A percentile compares a stretch with the other conserved stretches of the same genome.
phyloP scores from a whole-genome alignment of 2,329 filamentous ascomycete genomes.

The Colletotrichum brevisporum region DNA sequence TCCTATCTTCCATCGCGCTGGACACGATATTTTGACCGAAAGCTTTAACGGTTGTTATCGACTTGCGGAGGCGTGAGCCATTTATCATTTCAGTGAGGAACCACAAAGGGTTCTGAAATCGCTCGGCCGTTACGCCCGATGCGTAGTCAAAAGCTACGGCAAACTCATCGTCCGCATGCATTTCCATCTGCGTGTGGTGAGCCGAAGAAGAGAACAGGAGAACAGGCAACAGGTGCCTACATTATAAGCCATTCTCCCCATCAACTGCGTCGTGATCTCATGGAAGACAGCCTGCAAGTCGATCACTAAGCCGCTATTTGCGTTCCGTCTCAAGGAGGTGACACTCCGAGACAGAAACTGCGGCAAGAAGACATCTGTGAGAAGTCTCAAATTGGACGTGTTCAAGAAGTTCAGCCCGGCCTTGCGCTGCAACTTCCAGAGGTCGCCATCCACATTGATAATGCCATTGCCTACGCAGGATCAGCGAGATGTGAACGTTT shows the following conservation, averaged over 20 bases:
- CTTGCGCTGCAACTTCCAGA: constrained; percentile 75
- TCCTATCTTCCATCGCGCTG: constrained; percentile 62
- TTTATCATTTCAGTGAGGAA: constrained; percentile 69
- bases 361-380: constrained; percentile 72
- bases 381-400: constrained; percentile 67
- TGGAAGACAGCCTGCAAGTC: constrained; percentile 74
- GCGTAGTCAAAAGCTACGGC: constrained; percentile 73
- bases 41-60: constrained; percentile 64
- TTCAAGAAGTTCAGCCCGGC: constrained; percentile 73
- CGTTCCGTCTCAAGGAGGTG: constrained; percentile 51
- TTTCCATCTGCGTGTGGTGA: constrained; percentile 67
- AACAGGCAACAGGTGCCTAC: constrained; percentile 45
- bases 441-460: constrained; percentile 75
- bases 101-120: constrained; percentile 78
- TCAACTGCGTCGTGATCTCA: constrained; percentile 75
- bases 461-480: constrained; percentile 67
- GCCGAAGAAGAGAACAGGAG: not conserved
- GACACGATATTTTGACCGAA: constrained; percentile 72
- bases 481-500: not conserved
- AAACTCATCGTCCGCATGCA: constrained; percentile 73
- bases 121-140: constrained; percentile 70
- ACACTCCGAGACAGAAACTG: constrained; percentile 63
- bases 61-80: constrained; percentile 61
- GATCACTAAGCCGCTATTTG: constrained; percentile 49
- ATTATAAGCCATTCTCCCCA: constrained; percentile 78